Base-by-base conservation (phyloP, 2,329 filamentous ascomycete species). In the Coniochaeta hoffmannii region DNA sequence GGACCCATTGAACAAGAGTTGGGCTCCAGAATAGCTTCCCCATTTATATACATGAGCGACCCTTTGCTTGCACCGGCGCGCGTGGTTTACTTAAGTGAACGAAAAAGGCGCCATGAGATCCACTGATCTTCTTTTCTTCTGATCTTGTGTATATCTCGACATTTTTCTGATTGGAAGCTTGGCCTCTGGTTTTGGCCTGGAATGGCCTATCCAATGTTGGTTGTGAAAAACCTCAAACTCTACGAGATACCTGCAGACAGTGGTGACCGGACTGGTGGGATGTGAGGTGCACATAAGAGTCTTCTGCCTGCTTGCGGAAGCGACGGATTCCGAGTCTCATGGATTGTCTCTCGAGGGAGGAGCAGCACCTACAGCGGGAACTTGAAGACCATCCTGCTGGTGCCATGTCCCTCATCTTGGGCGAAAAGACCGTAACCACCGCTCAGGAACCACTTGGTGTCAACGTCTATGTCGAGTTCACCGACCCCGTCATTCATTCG, bases 391-490 rank as follows among this genome's bases (percentile, higher is more conserved):
- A 31, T 51, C n/a, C 49, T 31, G 30, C 26, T 19, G 49, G 57
- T 22, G 35, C 59, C 34, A 38, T 63, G 53, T 59, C 60, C 24
- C 63, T 63, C 41, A 59, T 62, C 17, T 56, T 59, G 19, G 62
- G 63, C 52, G 60, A 63, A 26, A 58, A 60, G 4, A 34, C 31
- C 4, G 50, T 19, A 2, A 34, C 46, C 4, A 55, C 55, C 10
- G 56, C 53, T 24, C 55, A n/a, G n/a, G n/a, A 49, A 3, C 61
- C 63, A 5, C 57, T 80, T 28, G 67, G 69, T 31, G 70, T 79
- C 15, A 70, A 73, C 26, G 70, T 78, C 53, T 71, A 71, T 30
- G 68, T 78, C 61, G 72, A 68, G 50, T 80, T 79, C 60, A 72
- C 73, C 52, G 70, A 72, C 35, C 76, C 75, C 7, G 64, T 74